phyloP scores from a whole-genome alignment of 2,329 filamentous ascomycete species.

The Aspergillus novofumigatus region DNA sequence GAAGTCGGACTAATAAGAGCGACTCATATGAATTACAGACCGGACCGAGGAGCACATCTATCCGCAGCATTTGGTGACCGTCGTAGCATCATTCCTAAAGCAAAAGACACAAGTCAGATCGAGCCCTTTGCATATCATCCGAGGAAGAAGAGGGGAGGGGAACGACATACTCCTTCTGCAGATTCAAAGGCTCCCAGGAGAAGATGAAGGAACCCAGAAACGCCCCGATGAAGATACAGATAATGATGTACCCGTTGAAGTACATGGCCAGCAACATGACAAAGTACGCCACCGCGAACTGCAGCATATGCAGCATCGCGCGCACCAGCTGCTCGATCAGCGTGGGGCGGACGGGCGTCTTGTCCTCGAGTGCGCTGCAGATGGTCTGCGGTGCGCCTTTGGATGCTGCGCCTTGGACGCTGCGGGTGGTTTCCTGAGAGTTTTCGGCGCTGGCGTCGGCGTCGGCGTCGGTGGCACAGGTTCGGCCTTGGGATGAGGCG shows the following conservation, averaged over 20 bases:
- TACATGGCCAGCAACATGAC: constrained; percentile 68
- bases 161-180: constrained; percentile 17
- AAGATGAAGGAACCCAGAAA: constrained; percentile 70
- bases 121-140: constrained; percentile 3
- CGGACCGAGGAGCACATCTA: constrained; percentile 5
- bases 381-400: not conserved
- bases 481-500: not conserved
- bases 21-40: not conserved
- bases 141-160: not conserved
- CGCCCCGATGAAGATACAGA: constrained; percentile 74
- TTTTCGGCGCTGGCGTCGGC: not conserved
- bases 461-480: not conserved
- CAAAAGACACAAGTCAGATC: not conserved
- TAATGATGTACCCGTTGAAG: constrained; percentile 70
- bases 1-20: not conserved
- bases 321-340: constrained; percentile 63
- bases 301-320: constrained; percentile 63
- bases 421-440: not conserved
- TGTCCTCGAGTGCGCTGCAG: not conserved
- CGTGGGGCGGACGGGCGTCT: constrained; percentile 50
- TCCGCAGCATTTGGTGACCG: constrained; percentile 23
- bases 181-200: constrained; percentile 56
- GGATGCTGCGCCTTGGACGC: not conserved
- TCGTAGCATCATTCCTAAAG: constrained; percentile 19
- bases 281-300: constrained; percentile 73